These are phyloP conservation scores for Pueraria montana DNA, from an alignment of 306 rosid genomes.

Conservation along the genomic window DNA sequence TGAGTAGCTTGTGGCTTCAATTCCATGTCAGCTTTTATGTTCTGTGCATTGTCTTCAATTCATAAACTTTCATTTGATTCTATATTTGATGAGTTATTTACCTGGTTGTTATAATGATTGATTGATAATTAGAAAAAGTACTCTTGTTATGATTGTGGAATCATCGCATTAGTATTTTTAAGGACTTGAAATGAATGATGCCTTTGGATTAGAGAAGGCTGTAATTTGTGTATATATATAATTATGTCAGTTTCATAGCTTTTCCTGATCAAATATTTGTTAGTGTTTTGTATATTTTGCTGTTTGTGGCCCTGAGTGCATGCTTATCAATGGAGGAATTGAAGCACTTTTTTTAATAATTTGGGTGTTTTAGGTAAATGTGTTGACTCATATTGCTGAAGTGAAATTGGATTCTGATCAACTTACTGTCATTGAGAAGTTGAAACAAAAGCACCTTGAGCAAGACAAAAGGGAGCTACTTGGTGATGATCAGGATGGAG, in stretches of 20 bases:
- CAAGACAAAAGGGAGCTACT: conserved; percentile 71
- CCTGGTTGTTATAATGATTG: no score
- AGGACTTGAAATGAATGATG: not conserved
- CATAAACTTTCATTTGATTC: no score
- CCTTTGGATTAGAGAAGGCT: conserved; percentile 1
- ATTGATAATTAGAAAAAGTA: no score
- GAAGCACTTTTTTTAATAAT: not conserved
- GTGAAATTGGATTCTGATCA: conserved; percentile 39
- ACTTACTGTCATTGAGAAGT: conserved; percentile 43
- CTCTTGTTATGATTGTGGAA: no score
- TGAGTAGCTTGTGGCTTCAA: no score
- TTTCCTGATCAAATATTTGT: not conserved
- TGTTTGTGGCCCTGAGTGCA: not conserved
- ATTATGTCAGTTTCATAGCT: not conserved
- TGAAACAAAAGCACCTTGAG: conserved; percentile 56
- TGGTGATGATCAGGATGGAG: conserved; percentile 40
- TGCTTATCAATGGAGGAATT: conserved; percentile 7
- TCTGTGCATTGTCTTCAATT: no score
- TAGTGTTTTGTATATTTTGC: conserved; percentile 1
- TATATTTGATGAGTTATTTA: no score
- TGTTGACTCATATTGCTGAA: conserved; percentile 76
- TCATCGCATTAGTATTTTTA: not conserved
- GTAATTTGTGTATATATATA: not conserved
- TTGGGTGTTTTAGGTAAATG: conserved; percentile 69
- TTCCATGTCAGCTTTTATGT: no score